phyloP scores from a whole-genome alignment of 495 filamentous ascomycete species.

The Penicillium alfredii region DNA sequence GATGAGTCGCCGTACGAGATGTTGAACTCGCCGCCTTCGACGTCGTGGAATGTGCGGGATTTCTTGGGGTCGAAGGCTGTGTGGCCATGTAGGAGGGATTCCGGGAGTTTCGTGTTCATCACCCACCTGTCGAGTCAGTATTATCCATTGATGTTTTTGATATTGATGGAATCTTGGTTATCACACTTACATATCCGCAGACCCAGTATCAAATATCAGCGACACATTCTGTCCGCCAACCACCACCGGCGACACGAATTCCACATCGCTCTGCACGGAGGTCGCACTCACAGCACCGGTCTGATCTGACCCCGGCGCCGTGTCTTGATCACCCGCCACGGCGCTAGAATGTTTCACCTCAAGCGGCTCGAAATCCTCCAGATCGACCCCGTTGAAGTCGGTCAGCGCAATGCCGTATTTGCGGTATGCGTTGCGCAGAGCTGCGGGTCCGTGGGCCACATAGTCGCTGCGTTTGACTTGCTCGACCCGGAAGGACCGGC shows the following conservation, averaged over 20 bases:
- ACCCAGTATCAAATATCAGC: conserved; percentile 80
- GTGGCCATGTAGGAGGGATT: conserved; percentile 42
- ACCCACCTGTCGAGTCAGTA: conserved; percentile 72
- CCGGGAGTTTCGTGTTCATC: conserved; percentile 59
- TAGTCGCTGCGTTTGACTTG: conserved; percentile 49
- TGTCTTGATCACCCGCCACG: conserved; percentile 9
- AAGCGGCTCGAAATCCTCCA: conserved; percentile 33
- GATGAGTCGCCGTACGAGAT: conserved; percentile 74
- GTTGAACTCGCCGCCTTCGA: conserved; percentile 49
- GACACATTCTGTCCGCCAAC: conserved; percentile 70
- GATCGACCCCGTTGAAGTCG: conserved; percentile 21
- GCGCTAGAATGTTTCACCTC: conserved; percentile 15
- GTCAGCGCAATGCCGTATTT: conserved; percentile 51
- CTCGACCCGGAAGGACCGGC: conserved; percentile 54
- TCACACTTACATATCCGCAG: conserved; percentile 67
- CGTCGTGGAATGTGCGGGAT: conserved; percentile 47
- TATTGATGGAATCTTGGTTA: too few species aligned
- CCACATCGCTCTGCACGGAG: conserved; percentile 55
- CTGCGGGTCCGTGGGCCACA: conserved; percentile 48
- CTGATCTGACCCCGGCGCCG: conserved; percentile 24
- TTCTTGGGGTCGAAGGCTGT: conserved; percentile 55
- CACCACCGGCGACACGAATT: conserved; percentile 64
- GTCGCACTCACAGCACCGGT: conserved; percentile 54
- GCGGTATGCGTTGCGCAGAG: conserved; percentile 55
- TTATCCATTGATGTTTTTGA: not conserved